Conservation (phyloP, 164 flowering plant genomes). For the Akebia trifoliata region DNA sequence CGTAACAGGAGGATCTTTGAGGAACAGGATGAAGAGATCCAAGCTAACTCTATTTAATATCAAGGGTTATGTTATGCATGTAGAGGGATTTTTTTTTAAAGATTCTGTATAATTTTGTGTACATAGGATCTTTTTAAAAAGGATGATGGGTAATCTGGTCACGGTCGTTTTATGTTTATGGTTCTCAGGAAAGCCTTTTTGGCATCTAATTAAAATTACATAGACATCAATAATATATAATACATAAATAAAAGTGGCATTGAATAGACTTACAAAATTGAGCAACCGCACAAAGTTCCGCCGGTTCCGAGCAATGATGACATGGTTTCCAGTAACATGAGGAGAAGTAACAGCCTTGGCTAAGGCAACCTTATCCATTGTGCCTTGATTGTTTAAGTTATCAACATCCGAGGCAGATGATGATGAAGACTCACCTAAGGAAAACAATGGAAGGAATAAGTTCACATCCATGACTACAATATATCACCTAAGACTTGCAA, state of each 20-base stretch:
- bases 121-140: too few relatives aligned
- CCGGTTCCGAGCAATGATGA: slow-evolving; percentile 47
- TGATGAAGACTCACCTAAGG: slow-evolving; percentile 83
- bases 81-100: too few relatives aligned
- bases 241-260: background rate
- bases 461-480: background rate
- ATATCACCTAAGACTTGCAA: background rate
- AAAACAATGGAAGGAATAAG: background rate
- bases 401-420: slow-evolving; percentile 93
- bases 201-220: too few relatives aligned
- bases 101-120: too few relatives aligned
- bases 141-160: too few relatives aligned
- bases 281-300: slow-evolving; percentile 53
- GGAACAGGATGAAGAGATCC: too few relatives aligned
- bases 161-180: too few relatives aligned
- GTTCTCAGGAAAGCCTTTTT: too few relatives aligned
- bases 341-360: slow-evolving; percentile 40
- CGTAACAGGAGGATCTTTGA: too few relatives aligned
- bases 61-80: too few relatives aligned
- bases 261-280: slow-evolving; percentile 60
- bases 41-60: too few relatives aligned
- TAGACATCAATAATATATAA: too few relatives aligned
- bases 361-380: slow-evolving; percentile 37
- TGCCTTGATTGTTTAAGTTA: slow-evolving; percentile 53
- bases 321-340: slow-evolving; percentile 42